Evolutionary conservation across 768 basidiomycete genomes (phyloP).

Genomic region (Hysterangium stoloniferum): DNA sequence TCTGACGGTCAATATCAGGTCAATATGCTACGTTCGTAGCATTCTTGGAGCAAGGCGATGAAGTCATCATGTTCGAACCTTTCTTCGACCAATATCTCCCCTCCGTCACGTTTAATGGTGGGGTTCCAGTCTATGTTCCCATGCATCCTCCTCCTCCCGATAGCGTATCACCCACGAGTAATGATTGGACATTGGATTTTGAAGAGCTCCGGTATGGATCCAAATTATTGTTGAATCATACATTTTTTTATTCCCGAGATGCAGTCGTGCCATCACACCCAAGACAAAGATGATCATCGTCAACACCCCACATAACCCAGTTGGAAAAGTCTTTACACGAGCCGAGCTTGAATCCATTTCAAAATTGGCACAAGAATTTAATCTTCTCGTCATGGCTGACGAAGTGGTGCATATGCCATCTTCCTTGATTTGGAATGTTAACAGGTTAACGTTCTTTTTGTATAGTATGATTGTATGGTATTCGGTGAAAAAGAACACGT

Average conservation of each 20-base stretch:
- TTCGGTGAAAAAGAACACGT: slow-evolving; percentile 86
- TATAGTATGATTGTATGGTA: slow-evolving; percentile 89
- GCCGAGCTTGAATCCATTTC: slow-evolving; percentile 82
- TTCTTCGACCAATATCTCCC: slow-evolving; percentile 97
- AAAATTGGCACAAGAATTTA: slow-evolving; percentile 80
- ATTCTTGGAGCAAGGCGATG: slow-evolving; percentile 86
- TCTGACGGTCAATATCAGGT: slow-evolving; percentile 38
- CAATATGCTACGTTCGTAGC: slow-evolving; percentile 92
- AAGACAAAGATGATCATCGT: slow-evolving; percentile 92
- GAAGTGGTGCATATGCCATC: slow-evolving; percentile 69
- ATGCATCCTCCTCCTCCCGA: slow-evolving; percentile 71
- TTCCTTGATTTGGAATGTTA: background rate
- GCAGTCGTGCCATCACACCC: slow-evolving; percentile 73
- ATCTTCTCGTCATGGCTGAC: slow-evolving; percentile 88
- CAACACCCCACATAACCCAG: slow-evolving; percentile 96
- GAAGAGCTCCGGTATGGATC: slow-evolving; percentile 68
- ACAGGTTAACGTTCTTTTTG: background rate
- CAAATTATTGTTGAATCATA: background rate
- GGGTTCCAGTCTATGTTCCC: slow-evolving; percentile 89
- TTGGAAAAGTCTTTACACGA: slow-evolving; percentile 93
- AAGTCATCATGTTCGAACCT: slow-evolving; percentile 98
- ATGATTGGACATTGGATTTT: slow-evolving; percentile 87
- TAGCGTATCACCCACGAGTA: slow-evolving; percentile 43
- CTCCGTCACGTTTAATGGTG: slow-evolving; percentile 90
- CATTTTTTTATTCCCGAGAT: background rate